Percentiles rank a stretch among this genome's conserved stretches.
Conservation (phyloP, 1,284 basidiomycete species). For the Ustilago shanxiensis region DNA sequence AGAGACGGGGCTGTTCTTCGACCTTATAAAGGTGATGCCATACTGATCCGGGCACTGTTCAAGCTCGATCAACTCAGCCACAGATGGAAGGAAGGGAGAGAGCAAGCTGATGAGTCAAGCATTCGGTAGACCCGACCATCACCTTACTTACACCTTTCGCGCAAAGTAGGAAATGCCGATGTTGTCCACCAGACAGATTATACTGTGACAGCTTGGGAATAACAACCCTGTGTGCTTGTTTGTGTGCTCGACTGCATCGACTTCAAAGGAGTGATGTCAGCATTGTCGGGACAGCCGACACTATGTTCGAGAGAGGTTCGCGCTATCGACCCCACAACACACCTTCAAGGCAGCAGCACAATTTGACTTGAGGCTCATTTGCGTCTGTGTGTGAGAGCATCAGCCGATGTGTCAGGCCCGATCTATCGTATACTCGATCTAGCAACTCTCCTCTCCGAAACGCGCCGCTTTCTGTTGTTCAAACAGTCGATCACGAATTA, state of each 20-base stretch:
- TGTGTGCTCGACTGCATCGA: neutral
- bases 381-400: neutral
- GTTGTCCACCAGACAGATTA: neutral
- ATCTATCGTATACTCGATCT: slow-evolving; percentile 1
- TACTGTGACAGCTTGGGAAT: neutral
- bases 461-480: slow-evolving; percentile 16
- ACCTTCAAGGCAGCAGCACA: neutral
- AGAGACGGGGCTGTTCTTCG: too few relatives aligned
- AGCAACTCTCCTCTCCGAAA: slow-evolving; percentile 9
- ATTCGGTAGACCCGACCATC: neutral
- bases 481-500: slow-evolving; percentile 39
- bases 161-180: slow-evolving; percentile 7
- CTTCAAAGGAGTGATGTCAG: neutral
- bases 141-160: neutral
- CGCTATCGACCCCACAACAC: neutral
- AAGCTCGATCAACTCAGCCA: neutral
- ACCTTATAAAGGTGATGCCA: too few relatives aligned
- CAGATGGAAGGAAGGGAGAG: neutral
- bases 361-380: slow-evolving; percentile 1
- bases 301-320: neutral
- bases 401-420: neutral
- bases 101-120: neutral
- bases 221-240: neutral
- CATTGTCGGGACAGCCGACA: slow-evolving; percentile 16
- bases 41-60: too few relatives aligned